These are phyloP conservation scores for Gelatoporia subvermispora DNA, from an alignment of 768 basidiomycete species.

Conservation along the genomic window DNA sequence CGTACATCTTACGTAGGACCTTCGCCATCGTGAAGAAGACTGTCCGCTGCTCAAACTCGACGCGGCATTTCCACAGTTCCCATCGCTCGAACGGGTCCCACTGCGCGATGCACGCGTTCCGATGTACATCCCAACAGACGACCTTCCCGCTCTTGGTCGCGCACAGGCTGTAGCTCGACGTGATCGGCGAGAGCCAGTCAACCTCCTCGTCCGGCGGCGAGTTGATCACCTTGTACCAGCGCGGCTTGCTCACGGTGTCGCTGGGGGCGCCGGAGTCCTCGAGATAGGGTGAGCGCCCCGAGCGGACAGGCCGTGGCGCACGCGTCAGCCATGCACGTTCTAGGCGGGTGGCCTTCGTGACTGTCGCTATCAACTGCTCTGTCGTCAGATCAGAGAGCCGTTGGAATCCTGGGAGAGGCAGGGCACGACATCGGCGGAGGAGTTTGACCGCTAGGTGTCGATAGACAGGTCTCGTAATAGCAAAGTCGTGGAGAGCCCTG, in stretches of 20 bases:
- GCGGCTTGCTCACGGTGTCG: slow-evolving; percentile 1
- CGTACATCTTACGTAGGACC: slow-evolving; percentile 31
- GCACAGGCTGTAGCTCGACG: slow-evolving; percentile 71
- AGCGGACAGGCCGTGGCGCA: slow-evolving; percentile 46
- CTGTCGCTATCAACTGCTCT: slow-evolving; percentile 53
- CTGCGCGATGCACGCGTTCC: slow-evolving; percentile 56
- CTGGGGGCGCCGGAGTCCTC: slow-evolving; percentile 35
- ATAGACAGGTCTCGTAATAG: slow-evolving; percentile 64
- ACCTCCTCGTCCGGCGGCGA: slow-evolving; percentile 66
- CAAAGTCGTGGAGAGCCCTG: slow-evolving; percentile 54
- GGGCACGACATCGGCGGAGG: slow-evolving; percentile 59
- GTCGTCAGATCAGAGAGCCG: slow-evolving; percentile 63
- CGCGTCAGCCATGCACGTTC: slow-evolving; percentile 60
- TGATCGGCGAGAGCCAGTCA: slow-evolving; percentile 75
- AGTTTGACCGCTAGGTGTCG: slow-evolving; percentile 58
- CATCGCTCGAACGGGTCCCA: slow-evolving; percentile 61
- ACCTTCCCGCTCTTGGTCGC: slow-evolving; percentile 73
- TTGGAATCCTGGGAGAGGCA: slow-evolving; percentile 68
- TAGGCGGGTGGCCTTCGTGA: slow-evolving; percentile 57
- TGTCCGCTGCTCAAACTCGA: slow-evolving; percentile 66
- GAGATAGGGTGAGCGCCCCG: slow-evolving; percentile 19
- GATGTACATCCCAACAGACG: slow-evolving; percentile 71
- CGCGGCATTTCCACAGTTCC: slow-evolving; percentile 77
- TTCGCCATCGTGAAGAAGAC: slow-evolving; percentile 78
- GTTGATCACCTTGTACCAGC: slow-evolving; percentile 66